These are phyloP conservation scores for Thalia dealbata DNA, from an alignment of 176 grass and related monocot species.

Conservation along the genomic window DNA sequence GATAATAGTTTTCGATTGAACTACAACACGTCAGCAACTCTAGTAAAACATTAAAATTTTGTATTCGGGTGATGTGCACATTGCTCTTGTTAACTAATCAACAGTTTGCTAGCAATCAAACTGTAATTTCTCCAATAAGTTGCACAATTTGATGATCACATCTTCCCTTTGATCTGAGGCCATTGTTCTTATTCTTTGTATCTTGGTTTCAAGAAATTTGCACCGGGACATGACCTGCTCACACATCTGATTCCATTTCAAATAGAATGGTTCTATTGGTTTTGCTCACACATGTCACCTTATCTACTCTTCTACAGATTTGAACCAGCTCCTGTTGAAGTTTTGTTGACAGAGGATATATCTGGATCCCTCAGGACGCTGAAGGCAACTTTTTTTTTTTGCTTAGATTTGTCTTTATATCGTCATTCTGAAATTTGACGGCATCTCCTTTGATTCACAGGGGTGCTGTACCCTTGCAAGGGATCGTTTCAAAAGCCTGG, in stretches of 20 bases:
- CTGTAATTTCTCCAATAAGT: too few relatives aligned
- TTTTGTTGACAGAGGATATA: conserved; percentile 96
- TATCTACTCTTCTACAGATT: conserved; percentile 40
- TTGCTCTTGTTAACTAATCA: not conserved
- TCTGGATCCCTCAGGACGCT: conserved; percentile 87
- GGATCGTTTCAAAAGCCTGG: conserved; percentile 41
- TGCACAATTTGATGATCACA: too few relatives aligned
- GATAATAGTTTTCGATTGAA: too few relatives aligned
- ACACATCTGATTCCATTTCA: not conserved
- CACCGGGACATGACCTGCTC: not conserved
- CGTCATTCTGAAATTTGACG: not conserved
- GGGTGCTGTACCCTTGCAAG: conserved; percentile 41
- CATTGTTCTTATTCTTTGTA: not conserved
- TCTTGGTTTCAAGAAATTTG: not conserved
- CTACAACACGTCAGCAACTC: too few relatives aligned
- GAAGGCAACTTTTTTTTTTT: conserved; percentile 42
- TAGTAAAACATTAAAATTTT: too few relatives aligned
- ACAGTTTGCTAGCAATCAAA: too few relatives aligned
- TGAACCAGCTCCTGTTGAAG: conserved; percentile 83
- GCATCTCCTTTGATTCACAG: conserved; percentile 5
- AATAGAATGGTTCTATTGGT: too few relatives aligned
- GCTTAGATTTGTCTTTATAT: not conserved
- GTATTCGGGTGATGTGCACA: not conserved
- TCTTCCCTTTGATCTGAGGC: too few relatives aligned
- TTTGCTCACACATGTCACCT: too few relatives aligned